Conservation (phyloP, 495 filamentous ascomycete species). For the Penicillium goetzii region DNA sequence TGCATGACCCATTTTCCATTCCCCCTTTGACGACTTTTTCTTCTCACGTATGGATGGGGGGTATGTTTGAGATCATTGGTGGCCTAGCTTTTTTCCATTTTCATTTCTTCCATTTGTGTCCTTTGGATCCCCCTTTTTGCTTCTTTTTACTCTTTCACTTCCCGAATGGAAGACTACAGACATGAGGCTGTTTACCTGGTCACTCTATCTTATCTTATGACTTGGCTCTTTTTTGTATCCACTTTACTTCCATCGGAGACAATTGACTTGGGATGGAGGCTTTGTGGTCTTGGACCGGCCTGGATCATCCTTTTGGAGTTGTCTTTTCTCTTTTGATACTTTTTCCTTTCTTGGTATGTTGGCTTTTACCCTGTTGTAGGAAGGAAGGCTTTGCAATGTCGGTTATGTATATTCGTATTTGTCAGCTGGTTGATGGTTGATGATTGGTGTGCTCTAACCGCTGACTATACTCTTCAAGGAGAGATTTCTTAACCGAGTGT, state of each 20-base stretch:
- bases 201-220: not conserved
- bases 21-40: conserved; percentile 24
- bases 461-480: too few relatives aligned
- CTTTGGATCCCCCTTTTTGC: not conserved
- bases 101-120: not conserved
- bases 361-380: too few relatives aligned
- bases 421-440: too few relatives aligned
- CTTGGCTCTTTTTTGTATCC: not conserved
- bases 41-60: conserved; percentile 14
- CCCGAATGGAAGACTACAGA: not conserved
- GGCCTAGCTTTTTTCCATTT: conserved; percentile 4
- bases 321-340: not conserved
- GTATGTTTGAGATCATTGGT: conserved; percentile 14
- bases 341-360: too few relatives aligned
- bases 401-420: too few relatives aligned
- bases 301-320: not conserved
- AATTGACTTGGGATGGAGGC: not conserved
- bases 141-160: not conserved
- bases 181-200: not conserved
- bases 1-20: conserved; percentile 24
- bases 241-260: not conserved
- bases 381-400: not conserved
- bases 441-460: too few relatives aligned
- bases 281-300: not conserved
- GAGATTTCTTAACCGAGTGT: too few relatives aligned